Base-by-base conservation (phyloP, 768 basidiomycete genomes). In the Multifurca ochricompacta region DNA sequence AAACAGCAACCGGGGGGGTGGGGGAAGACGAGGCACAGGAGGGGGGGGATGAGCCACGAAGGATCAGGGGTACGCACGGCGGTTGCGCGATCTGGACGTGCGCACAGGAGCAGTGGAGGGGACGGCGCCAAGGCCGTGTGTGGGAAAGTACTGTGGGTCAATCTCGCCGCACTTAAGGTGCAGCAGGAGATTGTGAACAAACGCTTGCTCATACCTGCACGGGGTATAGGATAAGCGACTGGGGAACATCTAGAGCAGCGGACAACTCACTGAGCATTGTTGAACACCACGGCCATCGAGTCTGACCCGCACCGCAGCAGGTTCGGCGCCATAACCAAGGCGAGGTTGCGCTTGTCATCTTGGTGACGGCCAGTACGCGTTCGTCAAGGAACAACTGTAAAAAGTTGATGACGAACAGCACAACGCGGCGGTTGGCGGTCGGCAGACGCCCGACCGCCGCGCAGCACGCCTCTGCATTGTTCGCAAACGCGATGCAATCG, bases 301-400 rank as follows among this genome's bases (percentile, higher is more conserved):
- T 91, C 86, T 14, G 89, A 91, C 61, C 77, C 85, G 65, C 92
- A 94, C 51, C 92, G 74, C 41, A 96, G 68, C 40, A 96, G 68
- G 69, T 95, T 95, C 7, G 92, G 92, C 1, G 92, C 90, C 83
- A 96, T 87, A 18, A 96, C 90, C 14, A 94, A 71, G 8, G 92
- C 90, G 58, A 95, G 70, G 67, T 92, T 93, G 82, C 82, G 10
- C 87, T 79, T 3, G 90, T 94, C 92, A 94, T 95, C 71, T 94
- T 91, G 37, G 90, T 92, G 42, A 74, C 68, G 11, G 67, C 71
- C 59, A 88, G 79, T 18, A 87, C 82, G 60, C 79, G 78, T 39
- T 89, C 85, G 44, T 87, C 84, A 48, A 92, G 69, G 72, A 96
- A 96, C 48, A 91, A 70, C 72, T 95, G 92, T 46, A 94, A 69